Conservation (phyloP, 2,329 filamentous ascomycete species). For the Escovopsis sp. region DNA sequence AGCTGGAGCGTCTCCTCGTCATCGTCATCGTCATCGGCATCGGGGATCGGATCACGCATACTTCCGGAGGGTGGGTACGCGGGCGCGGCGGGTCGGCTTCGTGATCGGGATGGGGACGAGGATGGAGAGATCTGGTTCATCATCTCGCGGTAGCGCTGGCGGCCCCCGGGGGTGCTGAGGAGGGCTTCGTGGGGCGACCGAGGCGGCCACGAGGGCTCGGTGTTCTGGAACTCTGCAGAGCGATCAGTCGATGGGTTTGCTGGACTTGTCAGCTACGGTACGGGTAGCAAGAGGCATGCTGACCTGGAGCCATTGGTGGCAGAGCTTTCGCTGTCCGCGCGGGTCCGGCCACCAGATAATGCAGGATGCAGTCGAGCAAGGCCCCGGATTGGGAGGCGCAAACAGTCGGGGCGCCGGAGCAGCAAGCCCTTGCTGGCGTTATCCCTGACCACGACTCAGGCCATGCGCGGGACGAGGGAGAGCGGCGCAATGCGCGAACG, state of each 20-base stretch:
- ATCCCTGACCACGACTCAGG: slow-evolving; percentile 1
- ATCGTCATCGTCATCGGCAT: slow-evolving; percentile 45
- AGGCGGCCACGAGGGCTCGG: slow-evolving; percentile 48
- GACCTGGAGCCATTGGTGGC: slow-evolving; percentile 7
- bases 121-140: slow-evolving; percentile 52
- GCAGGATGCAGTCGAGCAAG: slow-evolving; percentile 1
- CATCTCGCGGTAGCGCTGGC: slow-evolving; percentile 56
- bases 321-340: slow-evolving; percentile 1
- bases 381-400: slow-evolving; percentile 2
- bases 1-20: slow-evolving; percentile 84
- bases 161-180: slow-evolving; percentile 58
- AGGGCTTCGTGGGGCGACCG: slow-evolving; percentile 50
- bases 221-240: slow-evolving; percentile 11
- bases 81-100: slow-evolving; percentile 2
- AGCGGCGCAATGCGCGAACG: neutral
- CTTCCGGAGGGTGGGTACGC: slow-evolving; percentile 16
- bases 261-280: neutral
- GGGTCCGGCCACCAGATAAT: neutral
- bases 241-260: slow-evolving; percentile 2
- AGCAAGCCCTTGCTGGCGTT: slow-evolving; percentile 5
- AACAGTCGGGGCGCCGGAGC: slow-evolving; percentile 4
- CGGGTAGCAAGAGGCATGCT: slow-evolving; percentile 1
- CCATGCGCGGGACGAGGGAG: slow-evolving; percentile 2
- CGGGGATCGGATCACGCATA: slow-evolving; percentile 17
- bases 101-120: slow-evolving; percentile 38